These are phyloP conservation scores for Nicotiana knightiana DNA, from an alignment of 257 asterid genomes.

Conservation along the genomic window DNA sequence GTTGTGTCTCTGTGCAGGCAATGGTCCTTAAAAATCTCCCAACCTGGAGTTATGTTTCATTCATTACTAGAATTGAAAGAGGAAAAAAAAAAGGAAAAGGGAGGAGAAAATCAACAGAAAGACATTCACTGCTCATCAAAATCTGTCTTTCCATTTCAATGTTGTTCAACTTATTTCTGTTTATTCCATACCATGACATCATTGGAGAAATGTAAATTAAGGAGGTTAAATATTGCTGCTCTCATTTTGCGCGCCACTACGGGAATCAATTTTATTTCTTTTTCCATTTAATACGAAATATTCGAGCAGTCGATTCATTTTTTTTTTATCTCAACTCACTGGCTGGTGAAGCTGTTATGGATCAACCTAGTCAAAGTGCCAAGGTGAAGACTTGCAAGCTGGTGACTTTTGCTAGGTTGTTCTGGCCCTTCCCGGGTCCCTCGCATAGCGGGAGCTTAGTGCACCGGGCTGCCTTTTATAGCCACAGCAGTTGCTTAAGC, in stretches of 20 bases:
- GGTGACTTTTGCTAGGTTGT: neutral
- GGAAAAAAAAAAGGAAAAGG: neutral
- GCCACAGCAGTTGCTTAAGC: no score
- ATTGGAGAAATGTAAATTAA: neutral
- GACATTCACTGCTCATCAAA: neutral
- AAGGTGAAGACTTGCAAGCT: neutral
- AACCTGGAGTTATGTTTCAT: conserved; percentile 13
- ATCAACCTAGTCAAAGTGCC: neutral
- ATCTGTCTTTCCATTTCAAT: neutral
- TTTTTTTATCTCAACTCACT: neutral
- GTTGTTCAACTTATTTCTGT: neutral
- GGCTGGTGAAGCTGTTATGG: neutral
- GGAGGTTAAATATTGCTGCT: neutral
- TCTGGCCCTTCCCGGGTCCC: no score
- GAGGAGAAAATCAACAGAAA: neutral
- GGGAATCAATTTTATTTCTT: neutral
- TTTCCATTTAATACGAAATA: neutral
- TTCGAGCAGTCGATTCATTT: neutral
- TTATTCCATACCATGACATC: neutral
- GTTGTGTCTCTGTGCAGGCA: conserved; percentile 65
- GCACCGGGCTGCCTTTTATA: no score
- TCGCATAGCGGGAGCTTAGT: no score
- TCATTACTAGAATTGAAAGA: neutral
- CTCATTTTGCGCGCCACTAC: neutral
- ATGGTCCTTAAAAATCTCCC: conserved; percentile 82